Evolutionary conservation across 371 early-diverging fungal species (phyloP), one percentile per base, ranked within the genome.

Genomic region (Mucor plumbeus): DNA sequence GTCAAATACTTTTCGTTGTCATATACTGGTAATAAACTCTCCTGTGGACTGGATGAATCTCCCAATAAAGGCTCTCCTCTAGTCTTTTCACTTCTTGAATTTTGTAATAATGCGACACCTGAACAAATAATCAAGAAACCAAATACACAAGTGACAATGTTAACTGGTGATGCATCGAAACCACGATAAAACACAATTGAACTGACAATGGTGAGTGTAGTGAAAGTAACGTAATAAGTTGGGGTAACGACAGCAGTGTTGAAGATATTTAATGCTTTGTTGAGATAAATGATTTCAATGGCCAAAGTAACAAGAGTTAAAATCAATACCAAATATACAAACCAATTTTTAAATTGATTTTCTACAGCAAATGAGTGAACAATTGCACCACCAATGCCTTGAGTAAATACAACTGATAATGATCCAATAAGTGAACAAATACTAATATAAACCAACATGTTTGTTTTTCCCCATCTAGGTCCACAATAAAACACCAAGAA

Each of bases 191-290:
- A 76, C 11, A 95, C 90, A 15, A 93, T 91, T 0, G 95, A 92
- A 33, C 96, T 95, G 61, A 93, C 77, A 50, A 97, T 94, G 10
- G 97, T 97, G 19, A 94, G 85, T 14, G 96, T 92, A 5, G 97
- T 97, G 76, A 97, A 97, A 38, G 92, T 83, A 31, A 97, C 97
- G 67, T 96, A 97, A 79, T 97, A 97, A 36, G 95, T 91, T 14
- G 94, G 94, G 8, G 95, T 95, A 47, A 95, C 95, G 65, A 93
- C 71, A 59, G 96, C 95, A 15, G 97, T 95, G 63, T 93, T 93
- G 79, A 96, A 97, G 47, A 93, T 64, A 70, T 95, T 96, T 54
- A 97, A 85, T 14, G 98, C 96, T 77, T 97, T 97, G 87, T 97
- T 97, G 63, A 97, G 91, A 75, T 97, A 97, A 73, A 95, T 94